Evolutionary conservation across 2,329 filamentous ascomycete genomes (phyloP).

Genomic region (Microdochium nivale): DNA sequence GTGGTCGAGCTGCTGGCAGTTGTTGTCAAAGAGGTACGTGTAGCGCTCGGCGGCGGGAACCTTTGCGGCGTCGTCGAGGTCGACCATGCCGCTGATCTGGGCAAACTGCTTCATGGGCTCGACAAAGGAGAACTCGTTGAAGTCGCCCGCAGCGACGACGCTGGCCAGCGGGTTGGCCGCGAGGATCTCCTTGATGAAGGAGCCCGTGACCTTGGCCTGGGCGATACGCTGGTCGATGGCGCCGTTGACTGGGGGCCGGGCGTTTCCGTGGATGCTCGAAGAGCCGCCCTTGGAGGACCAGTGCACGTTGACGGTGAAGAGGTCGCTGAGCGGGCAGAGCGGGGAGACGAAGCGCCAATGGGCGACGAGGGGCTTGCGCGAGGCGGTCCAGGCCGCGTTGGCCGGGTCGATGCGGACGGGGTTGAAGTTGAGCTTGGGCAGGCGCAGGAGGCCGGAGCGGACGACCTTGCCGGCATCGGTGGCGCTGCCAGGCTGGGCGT

Average conservation of each 20-base stretch:
- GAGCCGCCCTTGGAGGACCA: constrained; percentile 59
- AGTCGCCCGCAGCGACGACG: constrained; percentile 58
- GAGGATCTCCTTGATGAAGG: constrained; percentile 51
- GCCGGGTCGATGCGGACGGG: constrained; percentile 58
- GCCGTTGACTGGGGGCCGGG: constrained; percentile 57
- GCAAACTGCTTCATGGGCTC: constrained; percentile 48
- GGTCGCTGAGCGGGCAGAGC: constrained; percentile 31
- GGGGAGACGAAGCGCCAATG: constrained; percentile 51
- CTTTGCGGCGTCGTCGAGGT: constrained; percentile 51
- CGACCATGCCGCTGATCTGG: constrained; percentile 43
- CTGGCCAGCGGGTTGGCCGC: constrained; percentile 43
- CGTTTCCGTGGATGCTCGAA: constrained; percentile 55
- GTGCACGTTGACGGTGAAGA: constrained; percentile 68
- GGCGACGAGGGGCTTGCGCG: constrained; percentile 60
- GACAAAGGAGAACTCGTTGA: constrained; percentile 63
- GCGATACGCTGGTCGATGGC: constrained; percentile 46
- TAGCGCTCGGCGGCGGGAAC: constrained; percentile 52
- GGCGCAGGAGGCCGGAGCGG: constrained; percentile 19
- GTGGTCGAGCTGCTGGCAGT: constrained; percentile 62
- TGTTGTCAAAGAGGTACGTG: constrained; percentile 63
- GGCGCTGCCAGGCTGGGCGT: constrained; percentile 45
- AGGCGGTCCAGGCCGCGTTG: constrained; percentile 49
- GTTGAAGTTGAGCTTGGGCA: constrained; percentile 55
- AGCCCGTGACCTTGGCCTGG: constrained; percentile 50
- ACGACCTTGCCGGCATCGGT: constrained; percentile 50